These are phyloP conservation scores for Alternaria postmessia DNA, from an alignment of 2,329 filamentous ascomycete species.

Conservation along the genomic window DNA sequence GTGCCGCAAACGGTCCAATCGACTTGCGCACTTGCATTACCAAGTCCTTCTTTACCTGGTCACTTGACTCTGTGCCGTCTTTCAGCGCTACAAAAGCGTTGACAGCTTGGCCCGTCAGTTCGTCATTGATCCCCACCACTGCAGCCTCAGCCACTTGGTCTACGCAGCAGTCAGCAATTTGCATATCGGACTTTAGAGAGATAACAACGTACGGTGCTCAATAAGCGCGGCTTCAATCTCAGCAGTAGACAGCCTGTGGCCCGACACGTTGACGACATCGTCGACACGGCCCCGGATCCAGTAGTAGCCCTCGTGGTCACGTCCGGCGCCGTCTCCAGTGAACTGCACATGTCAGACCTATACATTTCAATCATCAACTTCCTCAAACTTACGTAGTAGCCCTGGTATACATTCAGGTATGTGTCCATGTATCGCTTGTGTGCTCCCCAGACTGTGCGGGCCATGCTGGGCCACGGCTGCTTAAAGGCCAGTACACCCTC, in stretches of 20 bases:
- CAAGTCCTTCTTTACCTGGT: conserved; percentile 90
- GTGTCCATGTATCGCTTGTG: conserved; percentile 99
- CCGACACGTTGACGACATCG: conserved; percentile 97
- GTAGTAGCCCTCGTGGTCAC: conserved; percentile 98
- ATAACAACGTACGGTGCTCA: conserved; percentile 71
- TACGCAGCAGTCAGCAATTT: conserved; percentile 38
- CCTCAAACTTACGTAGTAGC: conserved; percentile 81
- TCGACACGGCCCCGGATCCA: conserved; percentile 99
- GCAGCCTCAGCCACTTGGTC: conserved; percentile 88
- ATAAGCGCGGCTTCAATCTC: conserved; percentile 98
- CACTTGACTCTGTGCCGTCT: conserved; percentile 76
- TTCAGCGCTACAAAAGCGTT: conserved; percentile 97
- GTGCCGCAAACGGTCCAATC: conserved; percentile 95
- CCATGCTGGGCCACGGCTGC: conserved; percentile 98
- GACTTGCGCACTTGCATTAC: conserved; percentile 95
- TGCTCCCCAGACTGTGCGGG: conserved; percentile 94
- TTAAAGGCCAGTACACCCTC: conserved; percentile 97
- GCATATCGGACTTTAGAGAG: conserved; percentile 1
- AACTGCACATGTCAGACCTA: conserved; percentile 63
- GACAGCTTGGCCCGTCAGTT: conserved; percentile 95
- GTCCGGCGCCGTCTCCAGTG: conserved; percentile 91
- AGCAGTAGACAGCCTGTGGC: conserved; percentile 93
- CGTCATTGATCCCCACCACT: conserved; percentile 90
- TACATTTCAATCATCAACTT: background rate
- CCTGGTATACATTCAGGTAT: conserved; percentile 96